Conservation (phyloP, 768 basidiomycete genomes). For the Lanmaoa pseudosensibilis region DNA sequence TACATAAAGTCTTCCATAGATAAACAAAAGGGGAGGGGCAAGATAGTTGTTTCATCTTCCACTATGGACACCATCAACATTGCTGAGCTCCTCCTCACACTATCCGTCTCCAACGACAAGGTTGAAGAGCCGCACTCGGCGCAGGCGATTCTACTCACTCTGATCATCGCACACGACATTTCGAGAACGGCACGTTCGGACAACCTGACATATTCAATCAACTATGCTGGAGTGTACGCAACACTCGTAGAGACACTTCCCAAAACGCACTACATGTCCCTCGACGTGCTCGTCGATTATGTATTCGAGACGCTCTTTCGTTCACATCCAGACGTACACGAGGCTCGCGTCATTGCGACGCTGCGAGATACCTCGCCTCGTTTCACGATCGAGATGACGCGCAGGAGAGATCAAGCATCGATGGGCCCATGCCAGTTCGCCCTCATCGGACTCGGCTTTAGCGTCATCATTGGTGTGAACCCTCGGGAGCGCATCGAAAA, state of each 20-base stretch:
- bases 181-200: slow-evolving; percentile 49
- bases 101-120: slow-evolving; percentile 37
- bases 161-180: slow-evolving; percentile 54
- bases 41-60: background rate
- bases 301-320: slow-evolving; percentile 42
- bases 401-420: slow-evolving; percentile 19
- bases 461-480: slow-evolving; percentile 67
- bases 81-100: slow-evolving; percentile 46
- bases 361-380: slow-evolving; percentile 51
- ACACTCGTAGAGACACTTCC: slow-evolving; percentile 29
- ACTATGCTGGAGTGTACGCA: slow-evolving; percentile 52
- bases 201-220: slow-evolving; percentile 56
- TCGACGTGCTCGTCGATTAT: slow-evolving; percentile 47
- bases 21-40: background rate
- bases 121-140: slow-evolving; percentile 27
- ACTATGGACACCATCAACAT: slow-evolving; percentile 42
- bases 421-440: slow-evolving; percentile 23
- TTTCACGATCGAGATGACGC: slow-evolving; percentile 41
- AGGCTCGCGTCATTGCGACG: slow-evolving; percentile 44
- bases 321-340: slow-evolving; percentile 33
- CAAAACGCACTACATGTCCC: slow-evolving; percentile 35
- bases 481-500: slow-evolving; percentile 61
- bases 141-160: slow-evolving; percentile 55
- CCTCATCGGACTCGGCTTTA: slow-evolving; percentile 46
- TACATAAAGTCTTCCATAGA: background rate